Conservation (phyloP, 2,329 filamentous ascomycete species). For the Phaeosphaeriaceae sp. region DNA sequence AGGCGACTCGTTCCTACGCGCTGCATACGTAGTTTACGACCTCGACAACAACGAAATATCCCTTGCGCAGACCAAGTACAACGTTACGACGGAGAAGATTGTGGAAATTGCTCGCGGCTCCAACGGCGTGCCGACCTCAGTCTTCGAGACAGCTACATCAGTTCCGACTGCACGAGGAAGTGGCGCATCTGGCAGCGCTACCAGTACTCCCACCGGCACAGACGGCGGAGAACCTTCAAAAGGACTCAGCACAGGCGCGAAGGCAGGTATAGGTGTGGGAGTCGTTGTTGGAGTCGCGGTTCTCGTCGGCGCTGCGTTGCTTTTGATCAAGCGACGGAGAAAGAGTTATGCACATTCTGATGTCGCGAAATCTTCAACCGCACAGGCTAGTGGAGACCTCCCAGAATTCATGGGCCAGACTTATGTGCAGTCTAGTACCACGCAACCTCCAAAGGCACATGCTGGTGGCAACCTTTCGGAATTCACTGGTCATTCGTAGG, state of each 20-base stretch:
- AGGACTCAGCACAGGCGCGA: background rate
- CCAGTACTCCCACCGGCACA: too few species aligned
- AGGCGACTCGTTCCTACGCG: conserved; percentile 37
- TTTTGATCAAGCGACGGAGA: background rate
- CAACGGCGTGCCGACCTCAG: background rate
- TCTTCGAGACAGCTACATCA: background rate
- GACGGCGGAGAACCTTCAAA: background rate
- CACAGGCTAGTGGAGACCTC: too few species aligned
- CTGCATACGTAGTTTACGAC: conserved; percentile 69
- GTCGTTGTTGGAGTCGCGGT: background rate
- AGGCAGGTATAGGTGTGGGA: too few species aligned
- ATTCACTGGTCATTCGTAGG: too few species aligned
- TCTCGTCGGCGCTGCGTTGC: background rate
- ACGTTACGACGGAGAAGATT: conserved; percentile 28
- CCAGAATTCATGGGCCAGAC: too few species aligned
- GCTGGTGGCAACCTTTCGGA: too few species aligned
- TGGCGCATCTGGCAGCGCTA: background rate
- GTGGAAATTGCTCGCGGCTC: background rate
- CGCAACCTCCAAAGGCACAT: too few species aligned
- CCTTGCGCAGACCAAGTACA: conserved; percentile 67
- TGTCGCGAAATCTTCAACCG: background rate
- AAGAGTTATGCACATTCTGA: background rate
- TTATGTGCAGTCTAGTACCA: too few species aligned
- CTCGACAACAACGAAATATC: conserved; percentile 66
- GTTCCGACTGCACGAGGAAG: background rate